These are phyloP conservation scores for Trypethelium eluteriae DNA, from an alignment of 495 filamentous ascomycete species.

Conservation along the genomic window DNA sequence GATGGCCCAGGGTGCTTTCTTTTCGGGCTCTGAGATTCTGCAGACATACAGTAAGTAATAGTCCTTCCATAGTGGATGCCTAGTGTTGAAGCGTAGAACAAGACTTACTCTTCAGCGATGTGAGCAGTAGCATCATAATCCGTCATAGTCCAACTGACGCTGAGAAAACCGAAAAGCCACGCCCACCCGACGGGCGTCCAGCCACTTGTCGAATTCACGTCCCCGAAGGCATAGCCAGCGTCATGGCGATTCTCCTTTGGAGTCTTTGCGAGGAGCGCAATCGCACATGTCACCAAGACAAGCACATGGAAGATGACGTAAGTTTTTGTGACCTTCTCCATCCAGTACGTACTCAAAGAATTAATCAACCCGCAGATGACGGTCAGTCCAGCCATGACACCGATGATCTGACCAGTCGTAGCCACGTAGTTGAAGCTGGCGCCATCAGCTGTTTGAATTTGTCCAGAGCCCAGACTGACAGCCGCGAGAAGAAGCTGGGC, in stretches of 20 bases:
- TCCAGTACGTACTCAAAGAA: slow-evolving; percentile 52
- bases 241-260: slow-evolving; percentile 44
- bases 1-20: slow-evolving; percentile 56
- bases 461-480: slow-evolving; percentile 43
- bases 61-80: background rate
- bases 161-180: slow-evolving; percentile 57
- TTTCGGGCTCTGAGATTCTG: slow-evolving; percentile 47
- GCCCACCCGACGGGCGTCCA: slow-evolving; percentile 54
- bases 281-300: slow-evolving; percentile 48
- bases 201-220: slow-evolving; percentile 48
- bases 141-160: slow-evolving; percentile 58
- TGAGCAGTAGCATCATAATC: slow-evolving; percentile 51
- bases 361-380: slow-evolving; percentile 51
- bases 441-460: slow-evolving; percentile 18
- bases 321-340: slow-evolving; percentile 56
- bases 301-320: slow-evolving; percentile 60
- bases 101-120: slow-evolving; percentile 50
- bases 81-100: background rate
- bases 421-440: slow-evolving; percentile 49
- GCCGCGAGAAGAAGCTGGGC: slow-evolving; percentile 56
- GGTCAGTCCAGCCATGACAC: slow-evolving; percentile 54
- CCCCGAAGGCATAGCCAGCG: slow-evolving; percentile 51
- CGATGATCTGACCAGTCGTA: slow-evolving; percentile 46
- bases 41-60: background rate
- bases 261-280: slow-evolving; percentile 43